Evolutionary conservation across 768 basidiomycete genomes (phyloP).

Genomic region (Boletus vermiculosoides): DNA sequence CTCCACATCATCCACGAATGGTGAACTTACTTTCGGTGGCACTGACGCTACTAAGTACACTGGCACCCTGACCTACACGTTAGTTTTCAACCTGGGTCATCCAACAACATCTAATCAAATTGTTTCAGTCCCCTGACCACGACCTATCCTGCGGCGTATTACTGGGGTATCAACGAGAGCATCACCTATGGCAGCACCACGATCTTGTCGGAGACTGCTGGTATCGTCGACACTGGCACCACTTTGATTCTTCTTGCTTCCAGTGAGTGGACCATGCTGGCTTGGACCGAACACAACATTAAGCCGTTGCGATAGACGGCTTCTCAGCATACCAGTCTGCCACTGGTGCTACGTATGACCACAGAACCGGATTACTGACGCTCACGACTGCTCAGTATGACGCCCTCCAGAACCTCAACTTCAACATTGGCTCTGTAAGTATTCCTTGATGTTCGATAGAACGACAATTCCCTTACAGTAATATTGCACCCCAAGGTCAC

Average conservation of each 20-base stretch:
- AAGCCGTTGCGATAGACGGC: constrained; percentile 30
- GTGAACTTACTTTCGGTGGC: constrained; percentile 55
- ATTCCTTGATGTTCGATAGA: not conserved
- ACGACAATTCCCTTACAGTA: not conserved
- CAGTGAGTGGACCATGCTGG: constrained; percentile 21
- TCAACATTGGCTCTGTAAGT: constrained; percentile 51
- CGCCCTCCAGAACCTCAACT: constrained; percentile 54
- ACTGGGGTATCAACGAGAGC: constrained; percentile 63
- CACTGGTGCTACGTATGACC: constrained; percentile 42
- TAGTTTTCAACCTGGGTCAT: constrained; percentile 7
- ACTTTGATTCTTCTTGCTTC: constrained; percentile 50
- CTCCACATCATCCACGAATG: constrained; percentile 35
- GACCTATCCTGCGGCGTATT: constrained; percentile 44
- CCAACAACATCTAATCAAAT: not conserved
- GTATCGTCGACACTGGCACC: constrained; percentile 63
- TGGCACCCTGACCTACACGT: constrained; percentile 45
- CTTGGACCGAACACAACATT: not conserved
- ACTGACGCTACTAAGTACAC: constrained; percentile 26
- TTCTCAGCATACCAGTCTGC: constrained; percentile 42
- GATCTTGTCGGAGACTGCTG: constrained; percentile 47
- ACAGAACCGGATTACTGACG: constrained; percentile 46
- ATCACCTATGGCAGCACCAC: constrained; percentile 48
- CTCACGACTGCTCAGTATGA: constrained; percentile 51
- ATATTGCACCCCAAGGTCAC: constrained; percentile 17
- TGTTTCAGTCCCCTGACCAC: constrained; percentile 44